Conservation (phyloP, 1,139 yeast genomes). For the Hansenula sp. region DNA sequence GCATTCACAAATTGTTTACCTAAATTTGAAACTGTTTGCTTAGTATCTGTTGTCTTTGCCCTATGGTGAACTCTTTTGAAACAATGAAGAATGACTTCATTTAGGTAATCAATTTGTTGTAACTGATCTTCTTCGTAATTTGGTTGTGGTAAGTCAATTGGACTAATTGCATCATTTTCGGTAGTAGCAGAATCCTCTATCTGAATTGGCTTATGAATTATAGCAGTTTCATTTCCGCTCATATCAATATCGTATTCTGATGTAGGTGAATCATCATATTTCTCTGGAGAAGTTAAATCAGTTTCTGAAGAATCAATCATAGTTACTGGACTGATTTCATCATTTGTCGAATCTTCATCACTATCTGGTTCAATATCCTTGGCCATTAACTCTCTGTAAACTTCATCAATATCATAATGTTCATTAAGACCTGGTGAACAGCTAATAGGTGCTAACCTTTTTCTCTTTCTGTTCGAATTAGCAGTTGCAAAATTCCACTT, state of each 20-base stretch:
- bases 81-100: constrained; percentile 34
- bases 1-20: constrained; percentile 34
- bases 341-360: constrained; percentile 1
- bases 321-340: constrained; percentile 5
- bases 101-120: constrained; percentile 22
- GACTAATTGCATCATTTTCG: neutral
- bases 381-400: neutral
- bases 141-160: too few species aligned
- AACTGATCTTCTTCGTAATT: neutral
- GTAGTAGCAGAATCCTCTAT: neutral
- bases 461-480: too few species aligned
- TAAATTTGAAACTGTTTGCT: constrained; percentile 36
- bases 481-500: constrained; percentile 20
- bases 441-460: too few species aligned
- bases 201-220: constrained; percentile 4
- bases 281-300: constrained; percentile 3
- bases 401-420: neutral
- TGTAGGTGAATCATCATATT: too few species aligned
- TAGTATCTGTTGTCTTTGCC: constrained; percentile 45
- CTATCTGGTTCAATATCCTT: constrained; percentile 8
- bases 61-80: constrained; percentile 42
- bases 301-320: constrained; percentile 5
- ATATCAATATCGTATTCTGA: constrained; percentile 3
- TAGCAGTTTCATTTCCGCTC: constrained; percentile 1
- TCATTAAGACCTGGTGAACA: too few species aligned